A percentile compares a stretch with the other conserved stretches of the same genome.
These are phyloP conservation scores for Lunasporangiospora selenospora DNA, from an alignment of 192 early-diverging fungal genomes.

Conservation along the genomic window DNA sequence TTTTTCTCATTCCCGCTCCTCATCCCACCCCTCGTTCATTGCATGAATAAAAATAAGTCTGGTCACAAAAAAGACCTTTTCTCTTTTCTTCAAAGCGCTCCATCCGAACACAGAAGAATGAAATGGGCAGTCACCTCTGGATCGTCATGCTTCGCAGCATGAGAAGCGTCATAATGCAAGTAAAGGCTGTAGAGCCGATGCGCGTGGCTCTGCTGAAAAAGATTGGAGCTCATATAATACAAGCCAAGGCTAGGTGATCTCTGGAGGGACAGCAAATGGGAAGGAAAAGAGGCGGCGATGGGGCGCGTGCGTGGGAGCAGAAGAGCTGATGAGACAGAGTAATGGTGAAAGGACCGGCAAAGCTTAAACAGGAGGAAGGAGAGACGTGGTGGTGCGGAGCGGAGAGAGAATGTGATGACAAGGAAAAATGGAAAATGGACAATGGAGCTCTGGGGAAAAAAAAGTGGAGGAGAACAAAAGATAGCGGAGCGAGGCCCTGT, in stretches of 20 bases:
- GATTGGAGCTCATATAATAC: constrained; percentile 44
- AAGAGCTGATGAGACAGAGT: not conserved
- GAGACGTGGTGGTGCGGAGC: too few species aligned
- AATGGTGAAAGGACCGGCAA: not conserved
- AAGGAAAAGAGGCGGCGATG: not conserved
- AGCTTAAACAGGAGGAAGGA: not conserved
- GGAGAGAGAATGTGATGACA: too few species aligned
- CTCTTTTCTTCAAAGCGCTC: not conserved
- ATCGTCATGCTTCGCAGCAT: constrained; percentile 46
- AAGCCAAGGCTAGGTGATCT: not conserved
- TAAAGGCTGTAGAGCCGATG: constrained; percentile 47
- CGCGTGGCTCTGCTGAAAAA: constrained; percentile 48
- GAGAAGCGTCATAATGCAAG: constrained; percentile 45
- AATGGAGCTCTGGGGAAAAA: too few species aligned
- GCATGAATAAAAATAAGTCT: too few species aligned
- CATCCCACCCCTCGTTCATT: too few species aligned
- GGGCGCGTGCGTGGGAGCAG: not conserved
- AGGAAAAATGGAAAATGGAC: too few species aligned
- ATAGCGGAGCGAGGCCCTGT: too few species aligned
- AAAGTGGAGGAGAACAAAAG: too few species aligned
- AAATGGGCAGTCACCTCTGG: constrained; percentile 42
- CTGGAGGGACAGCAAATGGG: too few species aligned
- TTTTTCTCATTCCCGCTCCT: too few species aligned
- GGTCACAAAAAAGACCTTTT: not conserved
- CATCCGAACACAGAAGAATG: not conserved